Base-by-base conservation (phyloP, 78 protist species). In the Fonticula alba region DNA sequence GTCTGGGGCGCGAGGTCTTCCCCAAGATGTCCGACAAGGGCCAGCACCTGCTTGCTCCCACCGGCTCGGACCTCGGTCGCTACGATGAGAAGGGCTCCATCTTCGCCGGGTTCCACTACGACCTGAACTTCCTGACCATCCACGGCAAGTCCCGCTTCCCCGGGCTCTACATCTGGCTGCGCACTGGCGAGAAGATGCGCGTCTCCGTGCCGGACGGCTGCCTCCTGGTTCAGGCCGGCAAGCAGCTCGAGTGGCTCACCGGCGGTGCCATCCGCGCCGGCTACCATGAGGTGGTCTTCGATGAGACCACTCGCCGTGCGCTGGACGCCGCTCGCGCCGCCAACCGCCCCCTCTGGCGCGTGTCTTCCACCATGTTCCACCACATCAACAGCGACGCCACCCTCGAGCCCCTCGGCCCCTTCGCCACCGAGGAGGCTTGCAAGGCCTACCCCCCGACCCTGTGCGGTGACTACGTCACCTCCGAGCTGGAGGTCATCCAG, bases 31-130 rank as follows among this genome's bases (percentile, higher is more conserved):
- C 81, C 86, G 43, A 38, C 17, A 3, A 58, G 38, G 38, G 1
- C 24, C 31, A 51, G 61, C 92, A 86, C 70, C 66, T 86, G 32
- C 67, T 87, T 11, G 93, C 93, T 0, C 93, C 93, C 29, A 87
- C 93, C 22, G 93, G 87, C 46, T 78, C 85, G 6, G 89, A 87
- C 43, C 41, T 87, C 36, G 36, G 59, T 60, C 54, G 64, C 51
- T 79, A 71, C 65, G 0, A 26, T 49, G 50, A 72, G 27, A 31
- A 66, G 20, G 77, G 70, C 47, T 66, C 66, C 37, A 68, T 76
- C 47, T 74, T 87, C 29, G 93, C 93, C 4, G 88, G 88, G 24
- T 87, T 62, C 72, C 93, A 87, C 61, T 75, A 77, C 57, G 93
- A 87, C 35, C 75, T 87, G 65, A 87, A 87, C 53, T 64, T 87